phyloP scores from a whole-genome alignment of 2,329 filamentous ascomycete species.

The Apiospora phragmitis region DNA sequence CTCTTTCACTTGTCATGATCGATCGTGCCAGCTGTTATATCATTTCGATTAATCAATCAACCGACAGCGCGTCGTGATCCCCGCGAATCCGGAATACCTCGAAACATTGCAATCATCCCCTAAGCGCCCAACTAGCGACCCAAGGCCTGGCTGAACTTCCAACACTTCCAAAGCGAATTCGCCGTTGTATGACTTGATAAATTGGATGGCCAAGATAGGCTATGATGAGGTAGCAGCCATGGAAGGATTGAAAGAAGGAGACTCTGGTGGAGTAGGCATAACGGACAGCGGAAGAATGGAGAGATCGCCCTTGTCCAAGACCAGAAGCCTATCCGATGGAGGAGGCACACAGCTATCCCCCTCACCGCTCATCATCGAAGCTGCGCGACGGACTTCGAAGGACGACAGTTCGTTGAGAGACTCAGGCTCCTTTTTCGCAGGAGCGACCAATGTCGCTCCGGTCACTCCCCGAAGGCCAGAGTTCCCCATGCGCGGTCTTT shows the following conservation, averaged over 20 bases:
- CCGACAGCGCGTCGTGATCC: not conserved
- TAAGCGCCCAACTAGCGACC: not conserved
- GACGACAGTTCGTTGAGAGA: slow-evolving; percentile 63
- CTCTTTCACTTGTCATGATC: not conserved
- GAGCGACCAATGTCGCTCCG: slow-evolving; percentile 44
- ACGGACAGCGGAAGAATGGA: slow-evolving; percentile 18
- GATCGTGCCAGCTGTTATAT: not conserved
- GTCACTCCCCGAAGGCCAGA: slow-evolving; percentile 72
- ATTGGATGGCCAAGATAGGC: slow-evolving; percentile 2
- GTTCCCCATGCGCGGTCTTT: slow-evolving; percentile 63
- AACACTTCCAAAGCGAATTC: not conserved
- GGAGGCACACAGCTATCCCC: slow-evolving; percentile 58
- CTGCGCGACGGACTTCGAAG: slow-evolving; percentile 59
- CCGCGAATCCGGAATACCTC: not conserved
- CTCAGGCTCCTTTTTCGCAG: slow-evolving; percentile 30
- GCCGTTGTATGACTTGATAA: not conserved
- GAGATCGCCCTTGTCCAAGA: slow-evolving; percentile 48
- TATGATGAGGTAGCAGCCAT: slow-evolving; percentile 29
- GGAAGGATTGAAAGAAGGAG: slow-evolving; percentile 20
- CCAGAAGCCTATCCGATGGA: slow-evolving; percentile 67
- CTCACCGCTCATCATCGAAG: slow-evolving; percentile 57
- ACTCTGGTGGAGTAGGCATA: not conserved
- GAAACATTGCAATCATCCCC: not conserved
- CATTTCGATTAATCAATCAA: not conserved
- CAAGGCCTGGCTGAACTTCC: not conserved